phyloP scores from a whole-genome alignment of 106 monocot genomes.

The Vanilla planifolia region DNA sequence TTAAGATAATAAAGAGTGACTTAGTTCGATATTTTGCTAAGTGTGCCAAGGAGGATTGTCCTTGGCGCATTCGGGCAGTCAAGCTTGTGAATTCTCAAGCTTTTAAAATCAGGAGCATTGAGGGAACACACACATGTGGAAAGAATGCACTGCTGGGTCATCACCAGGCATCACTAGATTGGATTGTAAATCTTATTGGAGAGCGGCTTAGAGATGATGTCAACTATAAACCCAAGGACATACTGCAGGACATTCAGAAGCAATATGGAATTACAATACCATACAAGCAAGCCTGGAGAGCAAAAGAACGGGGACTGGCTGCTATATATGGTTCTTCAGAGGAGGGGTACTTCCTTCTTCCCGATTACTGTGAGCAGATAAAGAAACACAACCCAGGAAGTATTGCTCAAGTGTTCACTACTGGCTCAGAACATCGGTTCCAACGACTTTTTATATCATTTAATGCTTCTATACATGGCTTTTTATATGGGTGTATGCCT shows the following conservation, averaged over 20 bases:
- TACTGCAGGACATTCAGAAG: slow-evolving; percentile 59
- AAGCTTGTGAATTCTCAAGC: slow-evolving; percentile 43
- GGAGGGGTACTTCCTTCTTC: slow-evolving; percentile 61
- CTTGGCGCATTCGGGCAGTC: slow-evolving; percentile 66
- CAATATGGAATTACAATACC: slow-evolving; percentile 70
- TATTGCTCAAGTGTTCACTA: slow-evolving; percentile 43
- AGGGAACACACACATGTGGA: slow-evolving; percentile 53
- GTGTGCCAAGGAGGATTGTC: slow-evolving; percentile 67
- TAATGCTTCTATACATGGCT: slow-evolving; percentile 54
- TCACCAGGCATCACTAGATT: slow-evolving; percentile 69
- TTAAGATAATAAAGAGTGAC: slow-evolving; percentile 69
- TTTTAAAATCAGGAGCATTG: slow-evolving; percentile 51
- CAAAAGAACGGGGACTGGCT: slow-evolving; percentile 62
- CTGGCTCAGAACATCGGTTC: slow-evolving; percentile 46
- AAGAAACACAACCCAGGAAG: slow-evolving; percentile 53
- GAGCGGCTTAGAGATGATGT: slow-evolving; percentile 44
- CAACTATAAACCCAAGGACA: slow-evolving; percentile 77
- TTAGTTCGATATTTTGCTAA: slow-evolving; percentile 57
- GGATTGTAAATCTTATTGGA: slow-evolving; percentile 67
- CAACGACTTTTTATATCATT: slow-evolving; percentile 54
- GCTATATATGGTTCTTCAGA: slow-evolving; percentile 70
- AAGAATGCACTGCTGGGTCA: slow-evolving; percentile 49
- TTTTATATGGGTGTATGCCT: slow-evolving; percentile 52
- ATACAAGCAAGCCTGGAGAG: slow-evolving; percentile 78
- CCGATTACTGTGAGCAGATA: slow-evolving; percentile 52